Conservation (phyloP, 768 basidiomycete species). For the Suillus subalutaceus region DNA sequence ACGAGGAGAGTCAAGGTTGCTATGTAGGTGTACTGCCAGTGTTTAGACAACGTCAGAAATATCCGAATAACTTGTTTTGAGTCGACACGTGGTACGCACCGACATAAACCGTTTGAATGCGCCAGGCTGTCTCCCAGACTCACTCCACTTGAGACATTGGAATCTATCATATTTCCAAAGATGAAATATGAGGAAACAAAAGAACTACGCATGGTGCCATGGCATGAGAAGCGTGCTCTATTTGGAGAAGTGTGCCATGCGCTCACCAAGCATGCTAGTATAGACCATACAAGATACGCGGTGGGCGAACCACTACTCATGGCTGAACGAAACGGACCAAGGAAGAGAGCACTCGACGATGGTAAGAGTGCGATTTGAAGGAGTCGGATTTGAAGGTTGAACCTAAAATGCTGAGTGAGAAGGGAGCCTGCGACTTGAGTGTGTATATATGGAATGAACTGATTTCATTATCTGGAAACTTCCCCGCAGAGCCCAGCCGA, state of each 20-base stretch:
- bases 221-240: conserved; percentile 10
- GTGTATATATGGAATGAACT: conserved; percentile 13
- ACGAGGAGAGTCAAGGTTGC: conserved; percentile 67
- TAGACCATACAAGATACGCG: conserved; percentile 77
- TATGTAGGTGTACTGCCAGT: conserved; percentile 76
- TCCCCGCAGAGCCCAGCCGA: conserved; percentile 26
- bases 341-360: background rate
- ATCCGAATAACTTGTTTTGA: background rate
- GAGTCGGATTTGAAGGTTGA: background rate
- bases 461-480: conserved; percentile 20
- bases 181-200: conserved; percentile 67
- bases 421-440: conserved; percentile 5
- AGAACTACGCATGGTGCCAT: conserved; percentile 50
- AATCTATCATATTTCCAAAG: conserved; percentile 83
- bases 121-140: conserved; percentile 75
- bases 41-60: conserved; percentile 18
- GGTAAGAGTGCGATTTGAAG: conserved; percentile 1
- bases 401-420: background rate
- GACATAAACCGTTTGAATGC: conserved; percentile 91
- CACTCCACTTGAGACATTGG: conserved; percentile 69
- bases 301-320: conserved; percentile 79
- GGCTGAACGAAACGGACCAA: conserved; percentile 21
- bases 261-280: conserved; percentile 65
- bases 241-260: conserved; percentile 4
- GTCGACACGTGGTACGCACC: conserved; percentile 44